phyloP scores from a whole-genome alignment of 345 rosid species.

The Euphorbia peplus region DNA sequence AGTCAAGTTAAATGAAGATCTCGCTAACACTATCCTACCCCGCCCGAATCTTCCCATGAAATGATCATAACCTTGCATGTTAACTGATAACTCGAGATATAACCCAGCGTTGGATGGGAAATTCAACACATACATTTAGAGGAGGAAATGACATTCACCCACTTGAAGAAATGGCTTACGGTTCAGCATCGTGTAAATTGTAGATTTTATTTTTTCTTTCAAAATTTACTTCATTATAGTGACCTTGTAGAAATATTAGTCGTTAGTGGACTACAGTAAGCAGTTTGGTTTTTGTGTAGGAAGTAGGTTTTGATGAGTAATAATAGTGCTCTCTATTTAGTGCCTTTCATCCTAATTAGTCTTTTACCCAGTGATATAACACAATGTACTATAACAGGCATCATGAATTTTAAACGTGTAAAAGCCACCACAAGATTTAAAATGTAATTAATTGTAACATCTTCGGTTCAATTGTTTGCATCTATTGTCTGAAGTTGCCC shows the following conservation, averaged over 20 bases:
- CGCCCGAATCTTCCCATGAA: slow-evolving; percentile 20
- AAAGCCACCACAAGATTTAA: no score
- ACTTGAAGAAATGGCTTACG: neutral
- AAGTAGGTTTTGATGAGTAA: slow-evolving; percentile 1
- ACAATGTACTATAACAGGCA: neutral
- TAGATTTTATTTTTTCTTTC: neutral
- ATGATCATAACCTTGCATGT: neutral
- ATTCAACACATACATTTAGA: slow-evolving; percentile 11
- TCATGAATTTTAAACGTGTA: no score
- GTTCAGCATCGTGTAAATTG: slow-evolving; percentile 19
- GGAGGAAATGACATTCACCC: slow-evolving; percentile 7
- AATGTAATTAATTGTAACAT: no score
- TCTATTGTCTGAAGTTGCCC: no score
- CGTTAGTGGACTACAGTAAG: slow-evolving; percentile 12
- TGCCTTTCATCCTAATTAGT: neutral
- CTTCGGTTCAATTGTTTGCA: no score
- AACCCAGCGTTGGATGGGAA: slow-evolving; percentile 19
- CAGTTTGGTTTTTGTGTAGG: slow-evolving; percentile 6
- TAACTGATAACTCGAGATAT: neutral
- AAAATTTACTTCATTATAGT: neutral
- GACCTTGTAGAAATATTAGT: slow-evolving; percentile 11
- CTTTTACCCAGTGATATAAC: neutral
- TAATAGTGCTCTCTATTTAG: neutral
- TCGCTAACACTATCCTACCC: slow-evolving; percentile 43
- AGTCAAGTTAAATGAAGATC: slow-evolving; percentile 49